Evolutionary conservation across 352 stramenopile genomes (phyloP), one percentile per base, ranked within the genome.

Genomic region (Phytophthora podocarpi): DNA sequence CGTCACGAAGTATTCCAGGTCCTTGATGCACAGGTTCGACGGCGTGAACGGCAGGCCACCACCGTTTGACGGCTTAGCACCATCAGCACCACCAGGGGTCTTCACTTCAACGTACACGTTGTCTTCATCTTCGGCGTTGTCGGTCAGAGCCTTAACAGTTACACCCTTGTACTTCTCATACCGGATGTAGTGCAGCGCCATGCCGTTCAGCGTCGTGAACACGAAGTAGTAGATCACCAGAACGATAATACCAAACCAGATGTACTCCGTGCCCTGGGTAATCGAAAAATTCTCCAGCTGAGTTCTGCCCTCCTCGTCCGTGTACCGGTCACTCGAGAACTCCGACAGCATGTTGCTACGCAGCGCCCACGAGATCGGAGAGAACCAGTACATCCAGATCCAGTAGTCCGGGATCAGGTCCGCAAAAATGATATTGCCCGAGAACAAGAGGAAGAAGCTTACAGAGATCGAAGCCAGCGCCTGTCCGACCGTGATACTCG

Each of bases 371-470:
- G 80, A 56, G 4, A 88, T 15, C n/a, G 80, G 80, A 47, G 74
- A 82, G 69, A 85, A 83, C 80, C 78, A 91, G 64, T 89, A 87
- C 77, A 91, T 84, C 82, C 82, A 91, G 27, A 84, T 85, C 80
- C 79, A 89, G 43, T 90, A 91, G 30, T 82, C 40, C 36, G 80
- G 80, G 43, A 91, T 89, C 13, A 88, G 52, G 32, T 89, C 64
- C 0, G 76, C 69, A 42, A 87, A 54, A 41, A 91, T 89, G 27
- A 89, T 89, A 66, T 89, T 89, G 10, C 82, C 82, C 9, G 79
- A 89, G 60, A 91, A 89, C 32, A 91, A 39, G 13, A 91, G 42
- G 59, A 86, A 89, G 53, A 90, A 85, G 55, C 68, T 76, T 13
- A 90, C 72, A 0, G 76, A 88, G 32, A 85, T 60, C 20, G 57